Conservation (phyloP, 2,329 filamentous ascomycete species). For the Ophiocordyceps robertsii region DNA sequence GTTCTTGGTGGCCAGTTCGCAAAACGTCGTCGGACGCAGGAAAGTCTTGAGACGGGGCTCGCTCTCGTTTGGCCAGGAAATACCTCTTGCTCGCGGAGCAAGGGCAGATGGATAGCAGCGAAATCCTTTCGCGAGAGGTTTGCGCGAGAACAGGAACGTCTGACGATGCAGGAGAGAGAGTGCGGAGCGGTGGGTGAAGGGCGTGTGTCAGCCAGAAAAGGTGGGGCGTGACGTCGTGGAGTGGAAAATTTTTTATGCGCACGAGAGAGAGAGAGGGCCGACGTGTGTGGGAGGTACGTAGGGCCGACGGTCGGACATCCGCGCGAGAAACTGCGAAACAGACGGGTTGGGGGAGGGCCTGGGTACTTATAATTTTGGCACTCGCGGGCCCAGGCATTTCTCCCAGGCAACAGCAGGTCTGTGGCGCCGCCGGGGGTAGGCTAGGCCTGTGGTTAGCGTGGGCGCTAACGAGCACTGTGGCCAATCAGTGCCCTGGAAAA, state of each 20-base stretch:
- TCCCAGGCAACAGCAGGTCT: slow-evolving; percentile 29
- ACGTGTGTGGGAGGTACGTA: slow-evolving; percentile 35
- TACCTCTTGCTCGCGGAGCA: slow-evolving; percentile 1
- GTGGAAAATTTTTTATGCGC: slow-evolving; percentile 16
- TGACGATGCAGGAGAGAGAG: slow-evolving; percentile 8
- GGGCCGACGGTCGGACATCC: slow-evolving; percentile 43
- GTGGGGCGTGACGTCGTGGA: slow-evolving; percentile 20
- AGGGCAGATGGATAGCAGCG: slow-evolving; percentile 2
- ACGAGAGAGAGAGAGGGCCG: slow-evolving; percentile 17
- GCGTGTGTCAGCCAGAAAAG: slow-evolving; percentile 9
- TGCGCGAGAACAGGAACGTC: slow-evolving; percentile 1
- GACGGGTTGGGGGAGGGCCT: slow-evolving; percentile 36
- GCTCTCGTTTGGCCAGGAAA: neutral
- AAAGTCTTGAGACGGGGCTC: slow-evolving; percentile 1
- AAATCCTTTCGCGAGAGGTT: slow-evolving; percentile 5
- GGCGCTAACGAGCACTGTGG: slow-evolving; percentile 15
- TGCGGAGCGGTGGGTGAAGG: slow-evolving; percentile 3
- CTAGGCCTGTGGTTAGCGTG: slow-evolving; percentile 22
- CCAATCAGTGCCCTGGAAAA: slow-evolving; percentile 23
- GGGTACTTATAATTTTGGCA: slow-evolving; percentile 43
- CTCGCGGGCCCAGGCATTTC: slow-evolving; percentile 20
- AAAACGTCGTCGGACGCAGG: slow-evolving; percentile 10
- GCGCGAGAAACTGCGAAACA: slow-evolving; percentile 35
- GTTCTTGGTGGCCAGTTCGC: slow-evolving; percentile 19
- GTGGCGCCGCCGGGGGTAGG: slow-evolving; percentile 28